These are phyloP conservation scores for Terana coerulea DNA, from an alignment of 768 basidiomycete genomes.

Conservation along the genomic window DNA sequence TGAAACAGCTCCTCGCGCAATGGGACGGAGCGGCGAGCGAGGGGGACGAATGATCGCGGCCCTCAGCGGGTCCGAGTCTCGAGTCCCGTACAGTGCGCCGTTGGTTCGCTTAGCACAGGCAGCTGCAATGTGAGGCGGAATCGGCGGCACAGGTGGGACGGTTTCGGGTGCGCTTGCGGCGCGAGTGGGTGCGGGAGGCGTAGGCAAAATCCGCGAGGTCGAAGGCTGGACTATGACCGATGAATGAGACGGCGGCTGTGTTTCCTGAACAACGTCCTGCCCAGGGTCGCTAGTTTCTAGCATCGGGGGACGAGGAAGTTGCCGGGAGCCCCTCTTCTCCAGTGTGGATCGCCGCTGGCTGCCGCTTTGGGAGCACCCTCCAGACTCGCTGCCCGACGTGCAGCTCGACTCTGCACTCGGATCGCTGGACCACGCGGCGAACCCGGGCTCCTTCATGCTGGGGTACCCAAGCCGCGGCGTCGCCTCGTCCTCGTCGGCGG, in stretches of 20 bases:
- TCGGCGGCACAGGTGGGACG: conserved; percentile 1
- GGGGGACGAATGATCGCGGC: background rate
- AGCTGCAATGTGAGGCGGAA: background rate
- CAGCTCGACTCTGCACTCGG: background rate
- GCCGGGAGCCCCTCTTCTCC: background rate
- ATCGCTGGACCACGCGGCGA: background rate
- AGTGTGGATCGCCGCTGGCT: background rate
- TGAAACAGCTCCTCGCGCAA: background rate
- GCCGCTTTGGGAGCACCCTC: too few relatives aligned
- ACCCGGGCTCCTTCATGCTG: background rate
- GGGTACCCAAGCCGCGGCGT: conserved; percentile 14
- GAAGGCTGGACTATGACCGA: background rate
- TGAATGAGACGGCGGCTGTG: background rate
- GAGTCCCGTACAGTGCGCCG: too few relatives aligned
- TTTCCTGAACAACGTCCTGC: background rate
- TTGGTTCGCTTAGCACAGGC: background rate
- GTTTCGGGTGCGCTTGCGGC: background rate
- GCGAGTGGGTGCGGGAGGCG: background rate
- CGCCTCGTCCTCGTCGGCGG: conserved; percentile 10
- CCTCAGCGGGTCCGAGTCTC: background rate
- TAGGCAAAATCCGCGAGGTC: conserved; percentile 1
- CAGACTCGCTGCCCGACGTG: background rate
- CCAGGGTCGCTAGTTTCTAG: background rate
- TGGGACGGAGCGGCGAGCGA: conserved; percentile 2
- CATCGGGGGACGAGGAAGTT: background rate